Base-by-base conservation (phyloP, 768 basidiomycete genomes). In the Amanita muscaria region DNA sequence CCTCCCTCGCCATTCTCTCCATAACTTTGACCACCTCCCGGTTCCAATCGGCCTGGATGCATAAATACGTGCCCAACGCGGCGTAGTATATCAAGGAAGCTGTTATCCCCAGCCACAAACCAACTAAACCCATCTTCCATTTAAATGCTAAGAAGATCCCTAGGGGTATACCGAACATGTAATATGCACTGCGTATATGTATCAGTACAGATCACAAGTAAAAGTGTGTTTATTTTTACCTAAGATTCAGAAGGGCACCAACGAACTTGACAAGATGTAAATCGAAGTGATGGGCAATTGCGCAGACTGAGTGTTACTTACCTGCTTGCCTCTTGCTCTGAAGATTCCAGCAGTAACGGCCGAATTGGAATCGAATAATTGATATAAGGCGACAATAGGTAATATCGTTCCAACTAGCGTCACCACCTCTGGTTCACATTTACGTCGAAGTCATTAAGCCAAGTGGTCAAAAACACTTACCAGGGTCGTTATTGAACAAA, bases 241-340 rank as follows among this genome's bases (percentile, higher is more conserved):
- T 82, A 14, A 91, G 64, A 57, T n/a, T n/a, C n/a, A n/a, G n/a
- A n/a, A n/a, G n/a, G n/a, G n/a, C n/a, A n/a, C n/a, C n/a, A n/a
- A n/a, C 71, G 47, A 79, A 72, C 74, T 42, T 15, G 14, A 22
- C 30, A 11, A 15, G 30, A 40, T 27, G 45, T 51, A 22, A 44
- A 10, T 22, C 16, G 34, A 10, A 38, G 12, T 35, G 30, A 3
- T 23, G 41, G 19, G 46, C 35, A 41, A 33, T 35, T 14, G 47
- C 11, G 25, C 16, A 38, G 33, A 2, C n/a, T n/a, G n/a, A n/a
- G 44, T 33, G n/a, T 45, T 23, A 53, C 59, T 10, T 42, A 68
- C 80, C 63, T 86, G 86, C 60, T 83, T 87, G 16, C 92, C 92
- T 31, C 79, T 67, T 0, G 92, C 84, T 34, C 94, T 74, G 42